These are phyloP conservation scores for Fusarium sp. DNA, from an alignment of 2,329 filamentous ascomycete genomes.

Conservation along the genomic window DNA sequence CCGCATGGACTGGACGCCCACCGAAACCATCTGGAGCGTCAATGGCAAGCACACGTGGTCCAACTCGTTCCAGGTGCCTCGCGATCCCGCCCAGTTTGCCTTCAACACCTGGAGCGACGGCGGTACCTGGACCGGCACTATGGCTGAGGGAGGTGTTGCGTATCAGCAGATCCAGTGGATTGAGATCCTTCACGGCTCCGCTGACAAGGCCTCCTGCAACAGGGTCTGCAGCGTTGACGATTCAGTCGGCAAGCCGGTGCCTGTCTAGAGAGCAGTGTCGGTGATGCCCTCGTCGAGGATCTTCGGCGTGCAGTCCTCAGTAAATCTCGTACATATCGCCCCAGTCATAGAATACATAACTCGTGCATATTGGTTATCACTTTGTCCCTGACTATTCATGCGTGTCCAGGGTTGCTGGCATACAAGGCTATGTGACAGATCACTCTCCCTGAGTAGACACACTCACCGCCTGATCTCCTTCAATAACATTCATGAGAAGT, in stretches of 20 bases:
- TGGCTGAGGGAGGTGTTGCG: constrained; percentile 64
- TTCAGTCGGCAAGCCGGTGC: constrained; percentile 59
- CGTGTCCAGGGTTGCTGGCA: too few species aligned
- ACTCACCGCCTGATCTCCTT: too few species aligned
- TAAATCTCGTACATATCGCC: not conserved
- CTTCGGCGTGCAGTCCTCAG: not conserved
- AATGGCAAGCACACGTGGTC: constrained; percentile 64
- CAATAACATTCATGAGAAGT: too few species aligned
- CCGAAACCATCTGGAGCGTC: constrained; percentile 69
- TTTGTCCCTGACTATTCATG: too few species aligned
- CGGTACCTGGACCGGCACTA: constrained; percentile 70
- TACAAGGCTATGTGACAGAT: too few species aligned
- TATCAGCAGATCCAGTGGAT: constrained; percentile 74
- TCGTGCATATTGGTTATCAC: too few species aligned
- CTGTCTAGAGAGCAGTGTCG: constrained; percentile 21
- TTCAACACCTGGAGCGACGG: constrained; percentile 75
- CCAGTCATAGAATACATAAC: too few species aligned
- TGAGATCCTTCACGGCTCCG: constrained; percentile 67
- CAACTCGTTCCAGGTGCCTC: constrained; percentile 69
- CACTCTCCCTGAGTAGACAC: too few species aligned
- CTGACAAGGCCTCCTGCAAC: constrained; percentile 39
- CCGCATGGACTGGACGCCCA: constrained; percentile 71
- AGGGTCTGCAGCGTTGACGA: constrained; percentile 45
- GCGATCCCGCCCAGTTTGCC: constrained; percentile 64
- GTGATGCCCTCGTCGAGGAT: not conserved